Evolutionary conservation across 768 basidiomycete species (phyloP), one percentile per base, ranked within the genome.

Genomic region (Mycena vitilis): DNA sequence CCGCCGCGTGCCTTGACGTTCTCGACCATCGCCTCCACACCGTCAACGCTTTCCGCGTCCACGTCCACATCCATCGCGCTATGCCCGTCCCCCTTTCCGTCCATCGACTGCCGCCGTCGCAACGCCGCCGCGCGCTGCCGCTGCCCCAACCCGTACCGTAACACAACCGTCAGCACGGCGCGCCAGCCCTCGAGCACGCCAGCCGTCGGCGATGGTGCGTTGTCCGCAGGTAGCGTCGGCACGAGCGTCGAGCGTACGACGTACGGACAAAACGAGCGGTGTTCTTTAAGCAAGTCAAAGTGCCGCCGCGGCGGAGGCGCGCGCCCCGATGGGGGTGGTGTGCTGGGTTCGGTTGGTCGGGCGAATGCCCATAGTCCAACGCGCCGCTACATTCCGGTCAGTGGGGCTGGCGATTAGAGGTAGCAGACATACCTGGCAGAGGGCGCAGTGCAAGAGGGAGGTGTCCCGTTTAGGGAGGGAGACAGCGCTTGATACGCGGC

Each of bases 261-360:
- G 69, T 94, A 95, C n/a, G 94, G 94, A 71, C 94, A 95, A 72
- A 92, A 94, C 4, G 92, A 91, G 34, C 94, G 86, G 75, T 95
- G 94, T 77, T 95, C 94, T 73, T 89, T 91, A 54, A 94, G 77
- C 44, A 95, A 74, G 75, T 95, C 93, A 60, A 95, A 88, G 23
- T 86, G 86, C 60, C 92, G 76, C 49, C 79, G 80, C 20, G 79
- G 78, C 5, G 77, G 65, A 15, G 71, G 71, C 69, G 71, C 37
- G 15, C 68, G 44, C 75, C 79, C 70, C 15, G 73, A 63, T 6
- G 34, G 45, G 66, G 72, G 68, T 63, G 71, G 60, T 20, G 66
- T 48, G 66, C 74, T 9, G 7, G 61, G 49, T 25, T 63, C 58
- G 47, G 71, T 57, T 7, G 73, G 76, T n/a, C 78, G 80, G 1